phyloP scores from a whole-genome alignment of 345 rosid genomes.

The Citrus sp. region DNA sequence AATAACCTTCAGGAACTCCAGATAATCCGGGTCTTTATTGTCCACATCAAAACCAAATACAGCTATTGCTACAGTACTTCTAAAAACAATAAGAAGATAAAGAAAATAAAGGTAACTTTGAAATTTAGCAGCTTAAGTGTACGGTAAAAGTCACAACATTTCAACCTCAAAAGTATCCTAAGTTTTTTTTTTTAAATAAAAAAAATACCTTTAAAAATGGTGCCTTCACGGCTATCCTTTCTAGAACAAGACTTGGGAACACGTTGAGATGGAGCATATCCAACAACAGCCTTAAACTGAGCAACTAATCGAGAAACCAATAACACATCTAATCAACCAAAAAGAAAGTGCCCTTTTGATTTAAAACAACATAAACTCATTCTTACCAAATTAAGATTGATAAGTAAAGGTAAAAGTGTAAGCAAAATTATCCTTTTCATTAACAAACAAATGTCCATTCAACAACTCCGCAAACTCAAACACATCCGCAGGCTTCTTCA shows the following conservation, averaged over 20 bases:
- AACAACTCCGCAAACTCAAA: conserved; percentile 63
- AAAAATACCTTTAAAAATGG: conserved; percentile 43
- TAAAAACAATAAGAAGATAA: neutral
- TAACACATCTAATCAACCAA: neutral
- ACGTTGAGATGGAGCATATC: conserved; percentile 67
- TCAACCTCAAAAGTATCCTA: neutral
- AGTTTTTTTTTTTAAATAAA: neutral
- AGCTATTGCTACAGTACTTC: neutral
- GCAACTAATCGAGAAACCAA: conserved; percentile 29
- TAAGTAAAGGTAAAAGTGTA: neutral
- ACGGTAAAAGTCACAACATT: neutral
- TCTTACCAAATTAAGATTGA: neutral
- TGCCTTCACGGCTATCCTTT: conserved; percentile 65
- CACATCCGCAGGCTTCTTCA: conserved; percentile 60
- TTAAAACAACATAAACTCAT: no score
- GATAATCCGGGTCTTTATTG: conserved; percentile 53
- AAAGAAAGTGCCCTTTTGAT: neutral
- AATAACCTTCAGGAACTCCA: conserved; percentile 60
- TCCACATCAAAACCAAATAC: neutral
- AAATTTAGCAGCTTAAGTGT: no score
- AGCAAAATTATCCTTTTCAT: conserved; percentile 57
- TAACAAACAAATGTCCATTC: conserved; percentile 63
- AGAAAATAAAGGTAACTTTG: neutral
- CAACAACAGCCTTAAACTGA: conserved; percentile 62
- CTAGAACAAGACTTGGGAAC: conserved; percentile 42